A percentile compares a stretch with the other conserved stretches of the same genome.
Conservation (phyloP, 163 green algal genomes). For the Chlamydomonas reinhardtii region DNA sequence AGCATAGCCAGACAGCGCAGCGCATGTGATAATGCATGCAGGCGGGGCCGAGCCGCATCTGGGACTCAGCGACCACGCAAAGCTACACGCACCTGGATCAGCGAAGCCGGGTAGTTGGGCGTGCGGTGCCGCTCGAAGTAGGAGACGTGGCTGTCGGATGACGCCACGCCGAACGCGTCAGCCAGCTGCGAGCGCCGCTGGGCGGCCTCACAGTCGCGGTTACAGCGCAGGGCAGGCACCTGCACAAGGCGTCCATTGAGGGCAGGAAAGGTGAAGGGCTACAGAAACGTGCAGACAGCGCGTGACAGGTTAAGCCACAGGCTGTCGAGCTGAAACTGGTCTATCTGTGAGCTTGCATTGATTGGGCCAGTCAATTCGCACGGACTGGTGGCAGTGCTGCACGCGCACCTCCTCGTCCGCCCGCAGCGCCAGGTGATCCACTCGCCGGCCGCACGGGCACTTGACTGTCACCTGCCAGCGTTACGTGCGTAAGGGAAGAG, state of each 20-base stretch:
- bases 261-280: background rate
- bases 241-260: background rate
- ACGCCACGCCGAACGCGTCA: slow-evolving; percentile 61
- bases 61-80: background rate
- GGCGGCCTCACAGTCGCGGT: slow-evolving; percentile 52
- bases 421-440: slow-evolving; percentile 56
- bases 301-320: too few relatives aligned
- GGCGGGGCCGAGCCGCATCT: background rate
- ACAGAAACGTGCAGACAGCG: background rate
- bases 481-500: too few relatives aligned
- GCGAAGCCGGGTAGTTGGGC: slow-evolving; percentile 47
- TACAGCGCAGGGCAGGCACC: slow-evolving; percentile 49
- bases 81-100: slow-evolving; percentile 51
- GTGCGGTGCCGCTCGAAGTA: slow-evolving; percentile 61
- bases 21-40: background rate
- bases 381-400: too few relatives aligned
- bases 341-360: background rate
- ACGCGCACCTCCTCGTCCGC: slow-evolving; percentile 33
- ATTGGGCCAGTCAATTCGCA: background rate
- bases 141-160: slow-evolving; percentile 53
- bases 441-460: slow-evolving; percentile 61
- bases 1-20: background rate
- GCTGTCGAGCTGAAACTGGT: background rate
- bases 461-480: slow-evolving; percentile 50
- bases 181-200: slow-evolving; percentile 54